A percentile compares a stretch with the other conserved stretches of the same genome.
Evolutionary conservation across 139 green algal genomes (phyloP).

Genomic region (Coccomyxa sp.): DNA sequence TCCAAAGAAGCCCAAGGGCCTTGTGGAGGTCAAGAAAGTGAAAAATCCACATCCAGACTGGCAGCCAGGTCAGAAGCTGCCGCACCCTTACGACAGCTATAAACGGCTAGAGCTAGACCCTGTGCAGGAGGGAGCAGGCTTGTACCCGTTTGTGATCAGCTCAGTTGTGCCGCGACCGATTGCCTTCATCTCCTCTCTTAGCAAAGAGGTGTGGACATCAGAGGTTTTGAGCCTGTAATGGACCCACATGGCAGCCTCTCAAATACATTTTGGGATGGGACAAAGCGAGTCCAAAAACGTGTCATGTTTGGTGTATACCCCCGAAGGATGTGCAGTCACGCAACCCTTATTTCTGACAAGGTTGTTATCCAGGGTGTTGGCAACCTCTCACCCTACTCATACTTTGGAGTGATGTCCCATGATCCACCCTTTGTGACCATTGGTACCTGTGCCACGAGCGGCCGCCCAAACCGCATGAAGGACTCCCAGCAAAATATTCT

Average conservation of each 20-base stretch:
- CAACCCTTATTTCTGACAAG: not conserved
- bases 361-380: constrained; percentile 7
- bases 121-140: not conserved
- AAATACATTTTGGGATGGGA: not conserved
- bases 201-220: not conserved
- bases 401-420: constrained; percentile 84
- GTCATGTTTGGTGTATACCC: not conserved
- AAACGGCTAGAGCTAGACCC: constrained; percentile 25
- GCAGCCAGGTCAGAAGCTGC: constrained; percentile 41
- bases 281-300: not conserved
- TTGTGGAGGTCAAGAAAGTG: constrained; percentile 4
- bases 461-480: constrained; percentile 47
- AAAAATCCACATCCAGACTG: constrained; percentile 46
- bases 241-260: not conserved
- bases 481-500: constrained; percentile 90
- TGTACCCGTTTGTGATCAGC: constrained; percentile 64
- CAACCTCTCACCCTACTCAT: constrained; percentile 85
- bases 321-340: not conserved
- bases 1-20: too few species aligned
- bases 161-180: constrained; percentile 77
- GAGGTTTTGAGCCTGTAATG: too few species aligned
- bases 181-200: constrained; percentile 71
- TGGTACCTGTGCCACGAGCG: constrained; percentile 37
- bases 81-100: constrained; percentile 24
- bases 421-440: constrained; percentile 69